Percentiles rank a stretch among this genome's conserved stretches.
These are phyloP conservation scores for Calonectria leucothoes DNA, from an alignment of 2,329 filamentous ascomycete species.

Conservation along the genomic window DNA sequence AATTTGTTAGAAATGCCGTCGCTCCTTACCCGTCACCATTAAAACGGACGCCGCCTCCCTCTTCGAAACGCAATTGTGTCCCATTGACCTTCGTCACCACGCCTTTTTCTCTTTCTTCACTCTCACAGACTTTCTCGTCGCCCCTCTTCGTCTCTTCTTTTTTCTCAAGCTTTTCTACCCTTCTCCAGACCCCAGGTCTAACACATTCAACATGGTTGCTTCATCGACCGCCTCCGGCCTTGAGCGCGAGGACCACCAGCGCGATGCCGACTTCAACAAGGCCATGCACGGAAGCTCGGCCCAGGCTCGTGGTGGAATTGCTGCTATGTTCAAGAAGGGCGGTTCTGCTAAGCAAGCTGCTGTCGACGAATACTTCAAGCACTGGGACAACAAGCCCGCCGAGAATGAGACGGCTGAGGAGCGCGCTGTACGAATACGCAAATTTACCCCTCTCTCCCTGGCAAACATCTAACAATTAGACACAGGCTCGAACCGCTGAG, in stretches of 20 bases:
- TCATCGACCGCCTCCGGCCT: conserved; percentile 60
- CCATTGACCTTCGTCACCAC: conserved; percentile 27
- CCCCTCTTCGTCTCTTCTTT: conserved; percentile 15
- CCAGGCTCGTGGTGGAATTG: conserved; percentile 76
- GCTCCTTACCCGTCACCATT: conserved; percentile 35
- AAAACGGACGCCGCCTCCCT: conserved; percentile 36
- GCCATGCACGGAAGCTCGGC: conserved; percentile 83
- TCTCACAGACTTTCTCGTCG: not conserved
- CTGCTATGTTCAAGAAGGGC: conserved; percentile 89
- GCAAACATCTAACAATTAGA: conserved; percentile 28
- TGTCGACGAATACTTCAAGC: conserved; percentile 94
- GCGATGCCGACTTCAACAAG: conserved; percentile 92
- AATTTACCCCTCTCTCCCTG: conserved; percentile 28
- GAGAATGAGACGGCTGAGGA: conserved; percentile 85
- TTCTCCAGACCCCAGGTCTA: conserved; percentile 13
- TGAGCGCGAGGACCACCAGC: conserved; percentile 84
- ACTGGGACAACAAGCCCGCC: conserved; percentile 88
- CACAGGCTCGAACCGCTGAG: conserved; percentile 80
- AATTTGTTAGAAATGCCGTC: conserved; percentile 43
- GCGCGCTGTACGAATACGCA: conserved; percentile 72
- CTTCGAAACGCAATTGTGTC: not conserved
- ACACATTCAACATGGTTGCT: conserved; percentile 57
- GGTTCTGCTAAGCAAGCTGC: conserved; percentile 79
- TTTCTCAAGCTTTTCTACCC: conserved; percentile 23
- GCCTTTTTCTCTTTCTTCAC: conserved; percentile 2